These are phyloP conservation scores for Aureobasidium subglaciale DNA, from an alignment of 2,329 filamentous ascomycete genomes.

Conservation along the genomic window DNA sequence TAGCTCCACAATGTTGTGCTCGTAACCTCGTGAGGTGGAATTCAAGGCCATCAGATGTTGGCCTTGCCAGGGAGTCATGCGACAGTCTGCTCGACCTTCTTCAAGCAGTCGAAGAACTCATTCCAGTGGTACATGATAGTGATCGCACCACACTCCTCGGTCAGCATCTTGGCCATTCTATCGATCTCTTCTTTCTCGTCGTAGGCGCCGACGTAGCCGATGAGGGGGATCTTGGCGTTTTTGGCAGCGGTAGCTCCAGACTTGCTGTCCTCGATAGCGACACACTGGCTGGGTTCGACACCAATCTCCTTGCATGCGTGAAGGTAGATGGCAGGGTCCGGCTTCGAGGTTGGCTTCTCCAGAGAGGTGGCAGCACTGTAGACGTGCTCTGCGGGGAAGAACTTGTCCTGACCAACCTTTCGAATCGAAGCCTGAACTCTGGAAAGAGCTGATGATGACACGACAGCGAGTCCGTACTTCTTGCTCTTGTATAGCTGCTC, in stretches of 20 bases:
- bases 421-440: slow-evolving; percentile 71
- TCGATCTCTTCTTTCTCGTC: slow-evolving; percentile 56
- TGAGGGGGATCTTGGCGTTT: slow-evolving; percentile 69
- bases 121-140: slow-evolving; percentile 47
- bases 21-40: slow-evolving; percentile 2
- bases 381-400: slow-evolving; percentile 66
- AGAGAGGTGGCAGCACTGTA: slow-evolving; percentile 79
- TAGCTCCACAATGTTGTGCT: not conserved
- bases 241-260: slow-evolving; percentile 72
- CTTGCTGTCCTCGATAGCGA: slow-evolving; percentile 85
- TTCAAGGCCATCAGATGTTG: slow-evolving; percentile 1
- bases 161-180: slow-evolving; percentile 44
- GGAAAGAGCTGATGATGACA: slow-evolving; percentile 71
- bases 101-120: slow-evolving; percentile 43
- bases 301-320: slow-evolving; percentile 67
- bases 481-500: slow-evolving; percentile 54
- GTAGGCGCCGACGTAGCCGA: slow-evolving; percentile 83
- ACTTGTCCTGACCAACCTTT: slow-evolving; percentile 72
- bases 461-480: slow-evolving; percentile 59
- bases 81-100: slow-evolving; percentile 38
- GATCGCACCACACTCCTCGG: slow-evolving; percentile 40
- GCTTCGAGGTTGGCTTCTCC: slow-evolving; percentile 76
- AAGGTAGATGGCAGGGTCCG: slow-evolving; percentile 82
- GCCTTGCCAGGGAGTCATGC: slow-evolving; percentile 16
- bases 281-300: slow-evolving; percentile 61